Conservation (phyloP, 2,329 filamentous ascomycete species). For the Trichothecium sympodiale region DNA sequence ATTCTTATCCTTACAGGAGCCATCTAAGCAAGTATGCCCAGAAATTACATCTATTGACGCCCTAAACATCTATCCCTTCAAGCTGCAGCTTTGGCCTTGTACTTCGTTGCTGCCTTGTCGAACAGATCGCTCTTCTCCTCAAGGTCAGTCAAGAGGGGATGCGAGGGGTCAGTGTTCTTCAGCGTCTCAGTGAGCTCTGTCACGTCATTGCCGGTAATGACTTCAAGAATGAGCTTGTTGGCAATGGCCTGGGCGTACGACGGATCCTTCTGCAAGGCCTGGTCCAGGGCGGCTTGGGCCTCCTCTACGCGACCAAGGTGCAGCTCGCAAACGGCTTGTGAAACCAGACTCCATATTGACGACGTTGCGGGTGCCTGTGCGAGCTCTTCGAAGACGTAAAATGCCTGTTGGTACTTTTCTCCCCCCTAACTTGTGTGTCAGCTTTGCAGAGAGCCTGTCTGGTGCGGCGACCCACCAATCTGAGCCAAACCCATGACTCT, state of each 20-base stretch:
- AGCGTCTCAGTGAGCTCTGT: constrained; percentile 49
- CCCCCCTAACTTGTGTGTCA: constrained; percentile 54
- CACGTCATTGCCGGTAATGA: constrained; percentile 62
- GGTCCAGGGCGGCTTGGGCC: constrained; percentile 74
- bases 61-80: constrained; percentile 7
- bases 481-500: constrained; percentile 87
- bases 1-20: no score
- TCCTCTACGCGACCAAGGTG: constrained; percentile 84
- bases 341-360: constrained; percentile 64
- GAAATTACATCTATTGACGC: constrained; percentile 15
- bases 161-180: constrained; percentile 49
- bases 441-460: constrained; percentile 7
- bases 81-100: constrained; percentile 67
- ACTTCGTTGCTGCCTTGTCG: constrained; percentile 77
- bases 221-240: constrained; percentile 70
- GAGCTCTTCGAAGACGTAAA: constrained; percentile 95
- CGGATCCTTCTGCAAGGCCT: constrained; percentile 66
- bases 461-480: constrained; percentile 56
- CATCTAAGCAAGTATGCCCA: no score
- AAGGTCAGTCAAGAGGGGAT: constrained; percentile 63
- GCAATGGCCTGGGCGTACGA: constrained; percentile 65
- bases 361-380: constrained; percentile 77
- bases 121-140: constrained; percentile 81
- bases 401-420: constrained; percentile 91
- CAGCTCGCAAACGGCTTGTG: constrained; percentile 83